phyloP scores from a whole-genome alignment of 345 rosid species.

The Eucalyptus cloeziana region DNA sequence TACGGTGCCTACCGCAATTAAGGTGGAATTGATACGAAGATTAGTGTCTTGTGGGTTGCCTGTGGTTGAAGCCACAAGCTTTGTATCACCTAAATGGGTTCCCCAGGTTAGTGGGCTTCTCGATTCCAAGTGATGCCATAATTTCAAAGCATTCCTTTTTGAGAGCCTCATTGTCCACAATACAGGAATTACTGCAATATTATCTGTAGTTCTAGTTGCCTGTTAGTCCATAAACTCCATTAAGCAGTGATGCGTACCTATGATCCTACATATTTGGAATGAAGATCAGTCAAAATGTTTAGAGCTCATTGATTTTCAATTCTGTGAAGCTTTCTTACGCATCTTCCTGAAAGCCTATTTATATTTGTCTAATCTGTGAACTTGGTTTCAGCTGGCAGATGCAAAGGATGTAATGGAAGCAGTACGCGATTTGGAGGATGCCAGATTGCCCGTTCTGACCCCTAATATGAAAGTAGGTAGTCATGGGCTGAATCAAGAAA shows the following conservation, averaged over 20 bases:
- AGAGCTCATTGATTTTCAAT: background rate
- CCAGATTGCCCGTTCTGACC: conserved; percentile 51
- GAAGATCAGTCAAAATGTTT: background rate
- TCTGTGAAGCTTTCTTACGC: background rate
- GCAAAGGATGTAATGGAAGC: conserved; percentile 69
- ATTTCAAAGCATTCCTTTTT: background rate
- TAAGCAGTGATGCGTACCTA: background rate
- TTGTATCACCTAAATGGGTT: conserved; percentile 83
- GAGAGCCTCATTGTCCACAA: background rate
- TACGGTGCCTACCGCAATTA: conserved; percentile 35
- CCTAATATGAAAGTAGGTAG: conserved; percentile 57
- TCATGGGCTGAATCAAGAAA: background rate
- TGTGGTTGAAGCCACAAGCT: conserved; percentile 71
- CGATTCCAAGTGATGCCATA: background rate
- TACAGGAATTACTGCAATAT: background rate
- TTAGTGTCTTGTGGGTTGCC: conserved; percentile 46
- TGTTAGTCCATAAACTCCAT: background rate
- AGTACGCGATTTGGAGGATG: conserved; percentile 23
- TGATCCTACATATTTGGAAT: background rate
- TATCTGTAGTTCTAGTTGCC: background rate
- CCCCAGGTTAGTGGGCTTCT: conserved; percentile 37
- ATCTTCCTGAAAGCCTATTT: background rate
- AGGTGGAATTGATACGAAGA: conserved; percentile 51
- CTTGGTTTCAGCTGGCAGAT: conserved; percentile 38
- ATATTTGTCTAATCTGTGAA: background rate